These are phyloP conservation scores for Aspergillus niger DNA, from an alignment of 2,329 filamentous ascomycete species.

Conservation along the genomic window DNA sequence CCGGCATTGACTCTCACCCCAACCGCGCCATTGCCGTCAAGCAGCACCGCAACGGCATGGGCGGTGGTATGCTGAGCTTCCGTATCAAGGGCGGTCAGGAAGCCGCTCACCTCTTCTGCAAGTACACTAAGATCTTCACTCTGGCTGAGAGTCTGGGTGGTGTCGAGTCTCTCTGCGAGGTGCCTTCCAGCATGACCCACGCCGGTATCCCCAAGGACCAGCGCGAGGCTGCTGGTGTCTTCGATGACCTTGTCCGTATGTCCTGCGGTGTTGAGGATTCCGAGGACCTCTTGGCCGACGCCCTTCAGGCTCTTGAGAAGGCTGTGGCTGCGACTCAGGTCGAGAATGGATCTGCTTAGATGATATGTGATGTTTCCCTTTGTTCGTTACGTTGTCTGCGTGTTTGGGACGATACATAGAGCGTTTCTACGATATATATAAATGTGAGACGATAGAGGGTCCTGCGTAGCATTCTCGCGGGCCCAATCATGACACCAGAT, in stretches of 20 bases:
- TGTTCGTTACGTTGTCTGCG: neutral
- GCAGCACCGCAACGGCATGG: conserved; percentile 92
- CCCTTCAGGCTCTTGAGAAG: conserved; percentile 77
- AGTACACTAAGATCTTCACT: conserved; percentile 84
- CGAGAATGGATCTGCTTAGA: conserved; percentile 40
- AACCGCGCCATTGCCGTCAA: conserved; percentile 81
- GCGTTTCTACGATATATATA: neutral
- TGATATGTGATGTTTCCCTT: neutral
- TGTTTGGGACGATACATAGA: neutral
- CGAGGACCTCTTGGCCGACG: conserved; percentile 78
- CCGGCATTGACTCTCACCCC: conserved; percentile 82
- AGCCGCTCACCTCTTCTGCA: conserved; percentile 90
- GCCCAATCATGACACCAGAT: neutral
- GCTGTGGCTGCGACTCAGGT: conserved; percentile 60
- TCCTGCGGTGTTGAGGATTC: conserved; percentile 94
- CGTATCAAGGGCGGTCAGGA: conserved; percentile 82
- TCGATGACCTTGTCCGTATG: conserved; percentile 87
- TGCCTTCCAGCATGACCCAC: conserved; percentile 96
- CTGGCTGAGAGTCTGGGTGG: conserved; percentile 90
- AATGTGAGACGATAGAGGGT: conserved; percentile 1
- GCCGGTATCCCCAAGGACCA: conserved; percentile 89
- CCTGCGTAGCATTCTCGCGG: neutral
- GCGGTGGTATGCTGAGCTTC: conserved; percentile 97
- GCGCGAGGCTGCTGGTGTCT: conserved; percentile 89
- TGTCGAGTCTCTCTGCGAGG: conserved; percentile 87